Evolutionary conservation across 2,329 filamentous ascomycete genomes (phyloP).

Genomic region (Sclerotinia glacialis): DNA sequence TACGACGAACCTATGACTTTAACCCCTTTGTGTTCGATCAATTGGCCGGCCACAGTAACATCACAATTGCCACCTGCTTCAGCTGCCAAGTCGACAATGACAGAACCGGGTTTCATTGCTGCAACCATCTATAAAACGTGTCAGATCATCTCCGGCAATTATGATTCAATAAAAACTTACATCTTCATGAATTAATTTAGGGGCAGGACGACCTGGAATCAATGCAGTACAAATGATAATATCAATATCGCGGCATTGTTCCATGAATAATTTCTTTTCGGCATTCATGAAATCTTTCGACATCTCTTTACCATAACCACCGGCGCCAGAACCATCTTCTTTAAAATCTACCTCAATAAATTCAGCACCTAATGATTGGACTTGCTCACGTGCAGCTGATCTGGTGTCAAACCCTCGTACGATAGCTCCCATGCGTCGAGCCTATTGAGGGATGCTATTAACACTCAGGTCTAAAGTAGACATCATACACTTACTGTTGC

Average conservation of each 20-base stretch:
- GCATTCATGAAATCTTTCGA: constrained; percentile 90
- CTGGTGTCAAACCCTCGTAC: constrained; percentile 90
- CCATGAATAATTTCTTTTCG: constrained; percentile 88
- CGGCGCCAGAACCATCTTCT: constrained; percentile 79
- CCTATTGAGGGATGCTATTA: constrained; percentile 41
- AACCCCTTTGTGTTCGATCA: constrained; percentile 71
- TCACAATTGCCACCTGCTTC: constrained; percentile 89
- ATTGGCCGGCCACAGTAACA: constrained; percentile 70
- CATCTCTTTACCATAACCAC: constrained; percentile 92
- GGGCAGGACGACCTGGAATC: constrained; percentile 79
- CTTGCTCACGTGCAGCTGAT: constrained; percentile 81
- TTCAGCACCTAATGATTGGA: constrained; percentile 85
- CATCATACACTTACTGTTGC: constrained; percentile 55
- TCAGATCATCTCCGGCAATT: background rate
- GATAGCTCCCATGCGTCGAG: constrained; percentile 81
- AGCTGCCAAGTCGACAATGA: constrained; percentile 83
- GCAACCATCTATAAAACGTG: constrained; percentile 45
- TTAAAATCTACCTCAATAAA: constrained; percentile 83
- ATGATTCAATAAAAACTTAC: constrained; percentile 46
- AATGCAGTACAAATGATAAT: constrained; percentile 92
- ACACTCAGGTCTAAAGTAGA: background rate
- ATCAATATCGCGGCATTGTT: constrained; percentile 83
- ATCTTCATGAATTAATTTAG: constrained; percentile 77
- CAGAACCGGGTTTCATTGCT: constrained; percentile 81
- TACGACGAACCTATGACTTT: constrained; percentile 69